Conservation (phyloP, 225 moss, liverwort and hornwort genomes). For the Sphagnum contortum region DNA sequence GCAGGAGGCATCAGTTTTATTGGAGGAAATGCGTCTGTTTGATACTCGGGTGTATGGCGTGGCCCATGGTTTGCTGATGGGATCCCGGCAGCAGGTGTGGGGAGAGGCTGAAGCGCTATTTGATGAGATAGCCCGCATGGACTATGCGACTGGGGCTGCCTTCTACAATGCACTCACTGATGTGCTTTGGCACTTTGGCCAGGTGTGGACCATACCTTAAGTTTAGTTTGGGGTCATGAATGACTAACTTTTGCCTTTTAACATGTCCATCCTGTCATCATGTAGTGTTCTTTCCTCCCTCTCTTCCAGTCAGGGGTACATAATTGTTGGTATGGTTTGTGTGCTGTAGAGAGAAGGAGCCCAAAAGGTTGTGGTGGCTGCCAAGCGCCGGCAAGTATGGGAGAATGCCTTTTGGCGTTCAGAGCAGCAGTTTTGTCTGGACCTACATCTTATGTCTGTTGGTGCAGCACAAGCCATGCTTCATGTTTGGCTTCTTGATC, state of each 20-base stretch:
- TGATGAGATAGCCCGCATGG: slow-evolving; percentile 86
- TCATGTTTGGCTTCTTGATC: slow-evolving; percentile 88
- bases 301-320: not conserved
- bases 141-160: slow-evolving; percentile 88
- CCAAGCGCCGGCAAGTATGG: slow-evolving; percentile 84
- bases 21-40: slow-evolving; percentile 92
- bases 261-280: not conserved
- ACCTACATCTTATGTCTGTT: slow-evolving; percentile 95
- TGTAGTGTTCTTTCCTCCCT: not conserved
- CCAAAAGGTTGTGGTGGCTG: slow-evolving; percentile 83
- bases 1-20: slow-evolving; percentile 79
- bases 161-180: slow-evolving; percentile 96
- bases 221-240: not conserved
- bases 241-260: not conserved
- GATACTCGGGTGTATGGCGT: slow-evolving; percentile 96
- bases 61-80: slow-evolving; percentile 88
- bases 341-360: slow-evolving; percentile 71
- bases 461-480: slow-evolving; percentile 99
- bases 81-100: slow-evolving; percentile 65
- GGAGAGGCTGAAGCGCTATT: slow-evolving; percentile 63
- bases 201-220: slow-evolving; percentile 26
- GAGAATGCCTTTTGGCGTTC: slow-evolving; percentile 98
- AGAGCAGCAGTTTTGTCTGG: slow-evolving; percentile 93
- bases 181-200: slow-evolving; percentile 98
- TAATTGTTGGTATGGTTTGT: not conserved